Evolutionary conservation across 371 early-diverging fungal species (phyloP).

Genomic region (Lichtheimia ramosa): DNA sequence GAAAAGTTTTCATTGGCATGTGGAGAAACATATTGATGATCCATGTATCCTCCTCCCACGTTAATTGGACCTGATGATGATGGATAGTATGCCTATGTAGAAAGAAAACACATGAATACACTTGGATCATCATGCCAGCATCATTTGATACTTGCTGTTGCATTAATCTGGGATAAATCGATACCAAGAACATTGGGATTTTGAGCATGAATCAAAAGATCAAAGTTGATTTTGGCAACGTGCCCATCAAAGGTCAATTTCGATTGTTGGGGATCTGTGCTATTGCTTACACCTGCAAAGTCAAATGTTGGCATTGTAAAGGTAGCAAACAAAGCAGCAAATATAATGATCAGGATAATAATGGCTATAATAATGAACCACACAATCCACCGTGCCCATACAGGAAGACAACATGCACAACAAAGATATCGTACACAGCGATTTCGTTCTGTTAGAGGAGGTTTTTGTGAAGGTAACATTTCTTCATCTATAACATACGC

Average conservation of each 20-base stretch:
- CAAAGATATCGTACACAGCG: constrained; percentile 21
- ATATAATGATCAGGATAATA: constrained; percentile 23
- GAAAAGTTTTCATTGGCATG: constrained; percentile 29
- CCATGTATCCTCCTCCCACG: constrained; percentile 40
- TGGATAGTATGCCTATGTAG: constrained; percentile 42
- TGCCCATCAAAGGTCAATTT: constrained; percentile 12
- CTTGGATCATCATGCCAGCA: not conserved
- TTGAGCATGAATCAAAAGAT: constrained; percentile 26
- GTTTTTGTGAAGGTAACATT: not conserved
- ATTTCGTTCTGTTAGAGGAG: constrained; percentile 17
- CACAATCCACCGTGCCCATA: constrained; percentile 21
- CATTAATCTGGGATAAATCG: constrained; percentile 35
- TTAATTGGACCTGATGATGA: constrained; percentile 15
- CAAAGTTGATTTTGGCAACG: constrained; percentile 18
- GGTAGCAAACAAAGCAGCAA: constrained; percentile 22
- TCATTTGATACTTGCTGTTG: constrained; percentile 32
- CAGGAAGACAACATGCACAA: constrained; percentile 27
- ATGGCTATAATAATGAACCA: constrained; percentile 29
- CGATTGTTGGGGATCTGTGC: constrained; percentile 7
- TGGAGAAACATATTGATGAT: constrained; percentile 26
- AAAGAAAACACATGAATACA: not conserved
- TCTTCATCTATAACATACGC: no score
- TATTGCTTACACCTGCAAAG: constrained; percentile 13
- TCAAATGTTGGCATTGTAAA: constrained; percentile 27
- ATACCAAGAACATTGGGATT: constrained; percentile 50